A percentile compares a stretch with the other conserved stretches of the same genome.
phyloP scores from a whole-genome alignment of 2,329 filamentous ascomycete genomes.

The Cyclaneusma minus region DNA sequence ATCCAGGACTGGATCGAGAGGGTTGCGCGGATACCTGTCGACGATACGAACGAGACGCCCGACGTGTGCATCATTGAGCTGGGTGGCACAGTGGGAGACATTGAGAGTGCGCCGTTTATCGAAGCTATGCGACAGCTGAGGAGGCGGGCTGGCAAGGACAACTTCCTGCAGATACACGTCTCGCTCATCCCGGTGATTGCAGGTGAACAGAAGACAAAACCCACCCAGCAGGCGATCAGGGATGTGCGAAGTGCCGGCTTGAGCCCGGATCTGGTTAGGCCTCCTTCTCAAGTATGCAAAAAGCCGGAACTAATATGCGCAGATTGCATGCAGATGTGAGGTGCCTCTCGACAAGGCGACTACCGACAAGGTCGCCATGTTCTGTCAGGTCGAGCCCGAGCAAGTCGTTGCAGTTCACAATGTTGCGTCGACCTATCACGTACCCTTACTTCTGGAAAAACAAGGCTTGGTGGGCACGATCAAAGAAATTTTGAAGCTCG shows the following conservation, averaged over 20 bases:
- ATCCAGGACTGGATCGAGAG: conserved; percentile 89
- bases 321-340: conserved; percentile 90
- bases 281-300: not conserved
- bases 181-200: conserved; percentile 61
- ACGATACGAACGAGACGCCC: conserved; percentile 66
- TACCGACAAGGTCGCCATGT: conserved; percentile 74
- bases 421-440: conserved; percentile 83
- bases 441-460: conserved; percentile 77
- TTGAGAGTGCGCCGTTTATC: conserved; percentile 77
- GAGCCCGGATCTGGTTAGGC: conserved; percentile 14
- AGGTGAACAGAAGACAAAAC: conserved; percentile 87
- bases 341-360: conserved; percentile 56
- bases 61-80: conserved; percentile 82
- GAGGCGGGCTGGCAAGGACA: conserved; percentile 54
- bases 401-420: conserved; percentile 86
- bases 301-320: conserved; percentile 9
- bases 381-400: conserved; percentile 72
- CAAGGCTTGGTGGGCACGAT: conserved; percentile 63
- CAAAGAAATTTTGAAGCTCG: conserved; percentile 47
- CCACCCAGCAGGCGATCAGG: conserved; percentile 81
- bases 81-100: conserved; percentile 51
- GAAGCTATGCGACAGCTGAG: conserved; percentile 72
- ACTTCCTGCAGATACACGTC: conserved; percentile 82
- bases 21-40: conserved; percentile 72
- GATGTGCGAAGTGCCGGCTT: conserved; percentile 67